Base-by-base conservation (phyloP, 345 rosid species). In the Brassica carinata region DNA sequence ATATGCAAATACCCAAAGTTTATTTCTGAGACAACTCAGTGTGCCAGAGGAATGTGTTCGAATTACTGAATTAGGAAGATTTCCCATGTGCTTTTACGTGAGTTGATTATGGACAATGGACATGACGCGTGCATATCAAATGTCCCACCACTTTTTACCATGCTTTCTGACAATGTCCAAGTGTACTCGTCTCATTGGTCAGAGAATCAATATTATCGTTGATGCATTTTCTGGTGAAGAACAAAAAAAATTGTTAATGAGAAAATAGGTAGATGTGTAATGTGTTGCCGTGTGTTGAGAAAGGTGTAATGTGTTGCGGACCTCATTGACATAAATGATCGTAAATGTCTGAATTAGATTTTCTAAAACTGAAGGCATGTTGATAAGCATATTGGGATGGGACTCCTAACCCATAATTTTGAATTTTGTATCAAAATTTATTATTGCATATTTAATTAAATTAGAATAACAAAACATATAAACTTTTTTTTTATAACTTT, bases 1-100 rank as follows among this genome's bases (percentile, higher is more conserved):
- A 34, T 34, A 7, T 34, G 38, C 8, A 34, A 34, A 34, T 34
- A 34, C 38, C 38, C 38, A 6, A 34, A 34, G 38, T 34, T 34
- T 34, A 34, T 34, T 34, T 34, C 38, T 34, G 38, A 38, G 77
- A 78, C 77, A 71, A 57, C 57, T 72, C 34, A 72, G 77, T 65
- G 33, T 72, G 48, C 73, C 53, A 73, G 77, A 40, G 40, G 69
- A 79, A 73, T 67, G 82, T 79, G 82, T 73, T 66, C 14, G 45
- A 48, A 77, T 48, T 31, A 71, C 65, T 45, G 75, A 61, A 69
- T 62, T 48, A 62, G 36, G 58, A 65, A 71, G 65, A 23, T 51
- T 67, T 27, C 10, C 69, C 78, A 79, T 79, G 74, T 79, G 78
- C 82, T 6, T 79, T 72, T 72, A 79, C 82, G 77, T 72, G 82